Base-by-base conservation (phyloP, 1,284 basidiomycete genomes). In the Uromyces viciae-fabae region DNA sequence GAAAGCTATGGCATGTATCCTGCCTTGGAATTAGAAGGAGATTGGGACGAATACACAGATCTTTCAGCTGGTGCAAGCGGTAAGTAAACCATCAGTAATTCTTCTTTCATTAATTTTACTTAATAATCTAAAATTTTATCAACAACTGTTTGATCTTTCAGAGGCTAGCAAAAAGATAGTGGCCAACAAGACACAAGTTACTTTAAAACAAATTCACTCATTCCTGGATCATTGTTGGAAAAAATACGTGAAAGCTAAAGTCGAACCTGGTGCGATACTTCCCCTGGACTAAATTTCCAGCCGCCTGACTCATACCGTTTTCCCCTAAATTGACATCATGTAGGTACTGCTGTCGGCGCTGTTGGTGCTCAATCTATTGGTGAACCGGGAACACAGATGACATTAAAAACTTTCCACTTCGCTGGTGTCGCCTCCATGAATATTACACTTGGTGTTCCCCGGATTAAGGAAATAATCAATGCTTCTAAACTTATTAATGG, bases 391-490 rank as follows among this genome's bases (percentile, higher is more conserved):
- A 99, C 97, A 2, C 97, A 99, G 86, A 99, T 99, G 97, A 99
- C 97, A 8, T 87, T 99, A 83, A 99, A 99, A 88, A 99, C 97
- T 82, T 99, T 99, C 91, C 97, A 99, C 89, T 99, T 99, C 88
- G 97, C 97, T 85, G 97, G 97, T 89, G 95, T 99, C 83, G 97
- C 97, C 15, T 97, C 95, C 46, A 99, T 99, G 97, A 99, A 98
- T 88, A 94, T 99, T 83, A 99, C 97, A 0, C 91, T 99, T 56
- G 97, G 97, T 89, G 97, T 99, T 15, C 97, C 97, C 31, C 95
- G 97, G 86, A 99, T 99, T 88, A 99, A 99, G 87, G 97, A 99
- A 87, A 99, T 99, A 84, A 99, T 99, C 89, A 99, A 99, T 84
- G 97, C 95, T 2, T 94, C 96, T 56, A 99, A 98, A 87, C 87